phyloP scores from a whole-genome alignment of 805 yeast genomes.

The Starmerella floricola region DNA sequence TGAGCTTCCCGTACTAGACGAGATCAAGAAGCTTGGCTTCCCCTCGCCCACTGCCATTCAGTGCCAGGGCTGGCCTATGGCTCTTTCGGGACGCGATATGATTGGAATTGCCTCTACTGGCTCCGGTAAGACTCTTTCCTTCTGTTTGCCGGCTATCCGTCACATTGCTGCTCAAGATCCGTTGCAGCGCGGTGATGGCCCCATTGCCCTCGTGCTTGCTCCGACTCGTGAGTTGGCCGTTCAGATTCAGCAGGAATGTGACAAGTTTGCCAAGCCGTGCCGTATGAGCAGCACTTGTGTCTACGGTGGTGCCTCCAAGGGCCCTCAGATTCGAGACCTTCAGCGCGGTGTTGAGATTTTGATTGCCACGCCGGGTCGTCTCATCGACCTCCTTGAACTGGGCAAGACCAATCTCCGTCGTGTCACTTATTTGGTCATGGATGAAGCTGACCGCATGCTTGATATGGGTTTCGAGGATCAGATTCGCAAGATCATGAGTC shows the following conservation, averaged over 20 bases:
- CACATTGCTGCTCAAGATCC: constrained; percentile 98
- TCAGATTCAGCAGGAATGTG: constrained; percentile 91
- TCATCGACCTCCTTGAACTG: constrained; percentile 91
- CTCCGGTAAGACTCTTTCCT: constrained; percentile 95
- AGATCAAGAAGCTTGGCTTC: constrained; percentile 86
- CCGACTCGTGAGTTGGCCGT: constrained; percentile 99
- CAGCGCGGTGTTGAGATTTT: constrained; percentile 90
- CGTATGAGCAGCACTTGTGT: constrained; percentile 89
- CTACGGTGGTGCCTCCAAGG: constrained; percentile 98
- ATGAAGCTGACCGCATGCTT: constrained; percentile 99
- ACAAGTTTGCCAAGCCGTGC: constrained; percentile 83
- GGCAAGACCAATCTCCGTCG: constrained; percentile 91
- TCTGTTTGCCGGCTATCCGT: constrained; percentile 92
- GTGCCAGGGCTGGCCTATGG: constrained; percentile 99
- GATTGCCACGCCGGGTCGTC: constrained; percentile 98
- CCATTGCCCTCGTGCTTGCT: constrained; percentile 86
- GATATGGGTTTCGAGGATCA: constrained; percentile 99
- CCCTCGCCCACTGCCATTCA: constrained; percentile 91
- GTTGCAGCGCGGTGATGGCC: constrained; percentile 90
- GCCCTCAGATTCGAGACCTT: constrained; percentile 93
- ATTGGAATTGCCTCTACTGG: constrained; percentile 99
- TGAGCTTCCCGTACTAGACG: constrained; percentile 57
- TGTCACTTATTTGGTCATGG: constrained; percentile 92
- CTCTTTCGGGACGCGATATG: constrained; percentile 95
- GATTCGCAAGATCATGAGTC: constrained; percentile 94